These are phyloP conservation scores for Pseudevernia furfuracea DNA, from an alignment of 495 filamentous ascomycete species.

Conservation along the genomic window DNA sequence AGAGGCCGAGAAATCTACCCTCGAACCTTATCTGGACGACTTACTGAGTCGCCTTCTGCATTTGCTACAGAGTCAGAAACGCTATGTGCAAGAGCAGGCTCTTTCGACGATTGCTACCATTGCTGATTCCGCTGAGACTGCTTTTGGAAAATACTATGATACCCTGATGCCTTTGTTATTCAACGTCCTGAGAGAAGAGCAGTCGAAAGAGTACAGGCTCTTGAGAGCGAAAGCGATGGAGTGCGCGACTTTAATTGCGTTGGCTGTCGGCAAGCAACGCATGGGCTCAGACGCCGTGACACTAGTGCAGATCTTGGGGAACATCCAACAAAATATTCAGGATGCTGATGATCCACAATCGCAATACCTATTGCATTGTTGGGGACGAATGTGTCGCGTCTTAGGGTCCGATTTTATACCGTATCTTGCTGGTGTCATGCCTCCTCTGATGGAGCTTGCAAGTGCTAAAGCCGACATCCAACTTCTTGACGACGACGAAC, in stretches of 20 bases:
- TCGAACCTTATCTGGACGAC: constrained; percentile 90
- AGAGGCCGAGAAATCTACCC: constrained; percentile 84
- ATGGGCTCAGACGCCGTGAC: constrained; percentile 80
- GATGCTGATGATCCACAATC: constrained; percentile 95
- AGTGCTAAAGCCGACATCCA: constrained; percentile 97
- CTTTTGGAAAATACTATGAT: constrained; percentile 93
- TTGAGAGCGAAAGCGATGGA: constrained; percentile 98
- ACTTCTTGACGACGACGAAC: constrained; percentile 89
- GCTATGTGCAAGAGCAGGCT: constrained; percentile 97
- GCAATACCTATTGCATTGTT: constrained; percentile 96
- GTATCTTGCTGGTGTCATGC: constrained; percentile 88
- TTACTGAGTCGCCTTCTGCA: constrained; percentile 74
- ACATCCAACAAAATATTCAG: constrained; percentile 77
- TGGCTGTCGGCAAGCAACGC: constrained; percentile 89
- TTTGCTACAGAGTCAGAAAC: constrained; percentile 79
- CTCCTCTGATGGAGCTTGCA: constrained; percentile 81
- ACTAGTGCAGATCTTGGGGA: constrained; percentile 76
- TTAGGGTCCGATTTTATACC: constrained; percentile 84
- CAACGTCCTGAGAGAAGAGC: constrained; percentile 76
- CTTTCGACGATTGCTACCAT: constrained; percentile 98
- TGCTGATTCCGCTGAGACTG: constrained; percentile 91
- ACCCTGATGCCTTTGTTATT: constrained; percentile 92
- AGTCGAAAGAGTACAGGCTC: constrained; percentile 83
- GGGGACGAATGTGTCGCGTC: constrained; percentile 97
- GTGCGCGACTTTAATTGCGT: constrained; percentile 91